phyloP scores from a whole-genome alignment of 495 filamentous ascomycete species.

The Amphirosellinia nigrospora region DNA sequence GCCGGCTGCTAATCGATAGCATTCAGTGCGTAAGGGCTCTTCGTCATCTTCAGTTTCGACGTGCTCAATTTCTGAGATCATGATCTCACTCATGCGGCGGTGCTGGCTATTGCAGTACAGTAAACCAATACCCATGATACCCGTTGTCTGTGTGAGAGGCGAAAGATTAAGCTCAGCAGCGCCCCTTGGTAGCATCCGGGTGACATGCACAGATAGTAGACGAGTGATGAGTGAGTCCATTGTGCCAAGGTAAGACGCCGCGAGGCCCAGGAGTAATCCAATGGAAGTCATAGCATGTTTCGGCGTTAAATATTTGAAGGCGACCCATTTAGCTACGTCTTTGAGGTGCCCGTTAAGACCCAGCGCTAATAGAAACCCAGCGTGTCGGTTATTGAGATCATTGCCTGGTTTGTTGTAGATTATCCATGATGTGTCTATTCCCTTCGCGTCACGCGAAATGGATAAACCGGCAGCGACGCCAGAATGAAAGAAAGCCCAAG shows the following conservation, averaged over 20 bases:
- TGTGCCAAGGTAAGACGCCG: constrained; percentile 91
- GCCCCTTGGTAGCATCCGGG: constrained; percentile 86
- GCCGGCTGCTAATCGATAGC: constrained; percentile 91
- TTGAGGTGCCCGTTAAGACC: constrained; percentile 97
- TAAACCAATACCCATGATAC: constrained; percentile 96
- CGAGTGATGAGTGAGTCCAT: constrained; percentile 96
- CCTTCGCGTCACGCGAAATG: constrained; percentile 86
- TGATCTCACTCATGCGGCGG: constrained; percentile 96
- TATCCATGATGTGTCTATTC: constrained; percentile 98
- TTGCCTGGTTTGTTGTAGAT: constrained; percentile 90
- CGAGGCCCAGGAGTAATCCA: constrained; percentile 87
- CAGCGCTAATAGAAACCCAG: constrained; percentile 87
- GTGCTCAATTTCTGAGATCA: constrained; percentile 95
- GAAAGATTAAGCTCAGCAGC: constrained; percentile 94
- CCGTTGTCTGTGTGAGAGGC: constrained; percentile 91
- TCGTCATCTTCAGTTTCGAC: constrained; percentile 69
- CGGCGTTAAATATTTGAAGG: constrained; percentile 96
- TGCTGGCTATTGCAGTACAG: constrained; percentile 96
- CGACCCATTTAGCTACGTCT: constrained; percentile 93
- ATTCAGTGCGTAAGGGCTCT: constrained; percentile 89
- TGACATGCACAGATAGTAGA: constrained; percentile 97
- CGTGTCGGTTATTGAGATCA: constrained; percentile 91
- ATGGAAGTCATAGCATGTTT: constrained; percentile 99
- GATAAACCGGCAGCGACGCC: constrained; percentile 89
- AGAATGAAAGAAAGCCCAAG: constrained; percentile 98